phyloP scores from a whole-genome alignment of 352 stramenopile genomes.

The Pythium aquatile region DNA sequence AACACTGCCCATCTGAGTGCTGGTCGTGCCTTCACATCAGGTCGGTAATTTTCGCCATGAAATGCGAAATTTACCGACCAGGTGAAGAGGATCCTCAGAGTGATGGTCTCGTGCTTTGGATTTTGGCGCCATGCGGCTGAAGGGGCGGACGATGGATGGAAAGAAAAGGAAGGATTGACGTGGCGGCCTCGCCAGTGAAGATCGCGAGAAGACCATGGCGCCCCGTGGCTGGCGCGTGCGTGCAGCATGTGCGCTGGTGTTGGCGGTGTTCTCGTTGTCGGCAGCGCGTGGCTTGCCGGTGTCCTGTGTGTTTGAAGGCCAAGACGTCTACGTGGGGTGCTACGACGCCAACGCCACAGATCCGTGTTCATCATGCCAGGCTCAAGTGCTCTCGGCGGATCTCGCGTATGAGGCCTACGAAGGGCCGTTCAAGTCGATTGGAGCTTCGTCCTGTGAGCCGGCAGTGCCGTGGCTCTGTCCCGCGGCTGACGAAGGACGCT shows the following conservation, averaged over 20 bases:
- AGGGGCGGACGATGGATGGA: not conserved
- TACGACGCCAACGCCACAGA: slow-evolving; percentile 8
- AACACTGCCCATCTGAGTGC: not conserved
- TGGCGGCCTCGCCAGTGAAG: not conserved
- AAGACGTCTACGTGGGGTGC: not conserved
- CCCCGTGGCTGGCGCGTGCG: not conserved
- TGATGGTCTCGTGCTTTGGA: not conserved
- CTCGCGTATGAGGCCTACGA: slow-evolving; percentile 16
- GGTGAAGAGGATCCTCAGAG: not conserved
- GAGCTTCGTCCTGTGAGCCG: slow-evolving; percentile 4
- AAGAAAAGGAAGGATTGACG: slow-evolving; percentile 3
- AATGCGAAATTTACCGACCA: too few species aligned
- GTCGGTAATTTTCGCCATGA: not conserved
- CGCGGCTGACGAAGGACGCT: slow-evolving; percentile 14
- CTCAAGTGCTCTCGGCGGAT: not conserved
- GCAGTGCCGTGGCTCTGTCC: slow-evolving; percentile 29
- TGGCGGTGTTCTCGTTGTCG: not conserved
- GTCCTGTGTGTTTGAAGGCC: slow-evolving; percentile 14
- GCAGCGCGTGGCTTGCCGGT: not conserved
- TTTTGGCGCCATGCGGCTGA: not conserved
- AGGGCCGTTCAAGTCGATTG: slow-evolving; percentile 10
- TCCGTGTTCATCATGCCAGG: slow-evolving; percentile 18
- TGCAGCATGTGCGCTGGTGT: not conserved
- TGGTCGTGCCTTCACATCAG: slow-evolving; percentile 1
- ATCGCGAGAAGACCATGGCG: not conserved